A percentile compares a stretch with the other conserved stretches of the same genome.
Conservation (phyloP, 495 filamentous ascomycete species). For the Podospora pseudoanserina region DNA sequence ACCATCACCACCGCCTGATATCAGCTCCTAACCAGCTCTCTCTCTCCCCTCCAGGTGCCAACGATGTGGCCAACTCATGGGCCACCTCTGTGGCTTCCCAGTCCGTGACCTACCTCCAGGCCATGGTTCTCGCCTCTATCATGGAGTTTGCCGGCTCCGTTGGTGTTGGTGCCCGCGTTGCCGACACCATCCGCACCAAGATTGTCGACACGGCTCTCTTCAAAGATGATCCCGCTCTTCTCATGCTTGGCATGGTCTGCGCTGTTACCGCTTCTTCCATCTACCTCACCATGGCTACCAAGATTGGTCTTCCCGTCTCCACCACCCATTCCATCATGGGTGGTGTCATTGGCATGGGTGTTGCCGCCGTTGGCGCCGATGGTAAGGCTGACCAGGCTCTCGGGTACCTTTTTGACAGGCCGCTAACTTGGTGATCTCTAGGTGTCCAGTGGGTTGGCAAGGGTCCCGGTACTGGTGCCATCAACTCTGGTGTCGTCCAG, state of each 20-base stretch:
- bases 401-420: not conserved
- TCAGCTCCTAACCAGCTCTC: not conserved
- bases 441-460: slow-evolving; percentile 54
- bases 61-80: slow-evolving; percentile 78
- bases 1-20: slow-evolving; percentile 1
- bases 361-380: slow-evolving; percentile 50
- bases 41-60: slow-evolving; percentile 35
- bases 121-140: slow-evolving; percentile 62
- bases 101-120: slow-evolving; percentile 62
- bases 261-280: slow-evolving; percentile 55
- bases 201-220: slow-evolving; percentile 57
- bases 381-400: slow-evolving; percentile 44
- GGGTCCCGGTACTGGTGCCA: slow-evolving; percentile 37
- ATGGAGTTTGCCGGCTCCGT: slow-evolving; percentile 67
- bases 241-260: slow-evolving; percentile 62
- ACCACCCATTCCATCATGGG: slow-evolving; percentile 64
- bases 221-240: slow-evolving; percentile 47
- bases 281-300: slow-evolving; percentile 59
- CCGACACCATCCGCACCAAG: slow-evolving; percentile 64
- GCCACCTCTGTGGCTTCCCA: slow-evolving; percentile 67
- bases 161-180: slow-evolving; percentile 59
- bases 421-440: not conserved
- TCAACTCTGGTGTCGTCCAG: slow-evolving; percentile 44
- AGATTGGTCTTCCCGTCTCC: slow-evolving; percentile 55
- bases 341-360: slow-evolving; percentile 60